Conservation (phyloP, 192 early-diverging fungal species). For the Chytriomyces sp. region DNA sequence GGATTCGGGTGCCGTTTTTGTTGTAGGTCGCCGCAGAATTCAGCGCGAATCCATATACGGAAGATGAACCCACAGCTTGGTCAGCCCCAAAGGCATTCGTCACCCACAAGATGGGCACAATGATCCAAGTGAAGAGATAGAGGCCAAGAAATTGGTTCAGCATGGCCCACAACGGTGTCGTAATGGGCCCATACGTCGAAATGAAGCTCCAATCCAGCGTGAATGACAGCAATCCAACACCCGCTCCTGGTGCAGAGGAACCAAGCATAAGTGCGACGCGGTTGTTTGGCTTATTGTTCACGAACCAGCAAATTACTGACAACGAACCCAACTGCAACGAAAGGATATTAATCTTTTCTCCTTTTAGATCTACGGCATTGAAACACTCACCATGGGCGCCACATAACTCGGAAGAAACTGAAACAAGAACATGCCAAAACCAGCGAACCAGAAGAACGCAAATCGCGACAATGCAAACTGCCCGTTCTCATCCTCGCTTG, state of each 20-base stretch:
- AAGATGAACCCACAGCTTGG: neutral
- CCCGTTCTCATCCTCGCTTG: slow-evolving; percentile 54
- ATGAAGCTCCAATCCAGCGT: slow-evolving; percentile 1
- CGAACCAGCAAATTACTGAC: slow-evolving; percentile 26
- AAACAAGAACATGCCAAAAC: slow-evolving; percentile 15
- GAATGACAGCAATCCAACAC: neutral
- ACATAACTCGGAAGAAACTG: slow-evolving; percentile 29
- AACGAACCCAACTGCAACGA: slow-evolving; percentile 6
- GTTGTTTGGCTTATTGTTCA: neutral
- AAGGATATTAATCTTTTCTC: neutral
- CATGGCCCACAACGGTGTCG: slow-evolving; percentile 20
- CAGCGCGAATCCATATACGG: neutral
- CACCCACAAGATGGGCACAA: neutral
- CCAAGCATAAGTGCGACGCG: slow-evolving; percentile 13
- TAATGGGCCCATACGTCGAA: slow-evolving; percentile 14
- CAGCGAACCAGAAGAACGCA: slow-evolving; percentile 43
- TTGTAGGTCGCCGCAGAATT: neutral
- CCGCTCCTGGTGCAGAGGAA: slow-evolving; percentile 2
- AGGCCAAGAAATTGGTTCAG: slow-evolving; percentile 2
- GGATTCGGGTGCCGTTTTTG: neutral
- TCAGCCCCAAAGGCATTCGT: slow-evolving; percentile 3
- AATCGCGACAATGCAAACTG: slow-evolving; percentile 28
- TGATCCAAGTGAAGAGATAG: slow-evolving; percentile 16
- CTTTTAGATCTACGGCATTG: neutral
- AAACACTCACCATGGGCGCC: slow-evolving; percentile 3